Base-by-base conservation (phyloP, 73 alveolate species). In the Blepharisma japonicum region DNA sequence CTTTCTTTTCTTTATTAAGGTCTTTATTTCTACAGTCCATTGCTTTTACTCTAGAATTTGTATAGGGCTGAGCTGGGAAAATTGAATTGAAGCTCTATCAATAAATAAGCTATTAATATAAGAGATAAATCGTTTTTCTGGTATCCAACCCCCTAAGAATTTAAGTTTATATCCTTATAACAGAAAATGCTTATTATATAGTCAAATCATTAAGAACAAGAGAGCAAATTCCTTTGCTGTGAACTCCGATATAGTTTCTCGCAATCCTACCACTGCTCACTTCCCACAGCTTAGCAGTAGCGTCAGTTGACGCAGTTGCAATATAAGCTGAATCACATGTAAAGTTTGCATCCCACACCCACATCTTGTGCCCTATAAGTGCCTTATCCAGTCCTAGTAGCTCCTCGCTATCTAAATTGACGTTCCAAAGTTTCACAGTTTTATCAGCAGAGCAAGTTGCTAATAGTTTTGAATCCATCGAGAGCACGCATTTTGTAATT, bases 301-400 rank as follows among this genome's bases (percentile, higher is more conserved):
- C 79, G 78, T 93, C 98, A 21, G 96, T 86, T 11, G 92, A 77
- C 6, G 88, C 91, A 21, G 96, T 88, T 39, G 92, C 77, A 38
- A 94, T 78, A 86, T 83, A 93, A n/a, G 81, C 92, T 7, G 94
- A 79, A 76, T 93, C 97, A n/a, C 82, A 38, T 18, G 97, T 83
- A 77, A 91, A 93, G 45, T 87, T 95, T 68, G 96, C 86, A 77
- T 90, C 98, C 98, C 98, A 93, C 45, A 93, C 98, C 98, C 98
- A 93, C 72, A 90, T 90, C 25, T 90, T 86, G 88, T 91, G 98
- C n/a, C 98, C 98, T 21, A 88, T 81, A 27, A 92, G 86, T 23
- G 84, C 83, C 51, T 81, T 53, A 61, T 61, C 74, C 47, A 77
- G 81, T 38, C 74, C 71, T 27, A 77, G 88, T 68, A 83, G 79